A percentile compares a stretch with the other conserved stretches of the same genome.
phyloP scores from a whole-genome alignment of 2,329 filamentous ascomycete genomes.

The Aspergillus versicolor region DNA sequence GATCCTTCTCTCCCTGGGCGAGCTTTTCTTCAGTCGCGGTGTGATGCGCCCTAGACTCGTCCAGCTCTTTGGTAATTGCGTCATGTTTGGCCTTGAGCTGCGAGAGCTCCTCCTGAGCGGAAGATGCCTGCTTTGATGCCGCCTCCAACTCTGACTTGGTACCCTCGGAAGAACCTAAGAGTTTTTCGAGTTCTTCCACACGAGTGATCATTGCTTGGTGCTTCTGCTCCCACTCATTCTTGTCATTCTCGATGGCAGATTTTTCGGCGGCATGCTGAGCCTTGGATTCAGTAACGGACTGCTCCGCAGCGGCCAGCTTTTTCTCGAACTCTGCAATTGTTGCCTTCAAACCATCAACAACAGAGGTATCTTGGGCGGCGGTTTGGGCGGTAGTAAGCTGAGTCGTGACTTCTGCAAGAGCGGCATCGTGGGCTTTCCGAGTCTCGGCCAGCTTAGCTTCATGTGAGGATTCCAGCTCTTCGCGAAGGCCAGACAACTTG shows the following conservation, averaged over 20 bases:
- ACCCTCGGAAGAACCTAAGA: constrained; percentile 75
- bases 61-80: constrained; percentile 31
- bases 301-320: constrained; percentile 59
- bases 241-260: constrained; percentile 43
- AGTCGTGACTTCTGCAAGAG: constrained; percentile 32
- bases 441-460: constrained; percentile 37
- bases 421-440: constrained; percentile 35
- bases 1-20: constrained; percentile 33
- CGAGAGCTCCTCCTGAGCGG: constrained; percentile 34
- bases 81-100: constrained; percentile 32
- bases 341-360: constrained; percentile 39
- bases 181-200: constrained; percentile 80
- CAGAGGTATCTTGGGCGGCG: constrained; percentile 38
- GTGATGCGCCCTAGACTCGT: constrained; percentile 29
- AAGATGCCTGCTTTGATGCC: constrained; percentile 54
- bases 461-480: constrained; percentile 37
- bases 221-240: constrained; percentile 46
- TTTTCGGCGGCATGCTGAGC: constrained; percentile 49
- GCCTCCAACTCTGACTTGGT: constrained; percentile 66
- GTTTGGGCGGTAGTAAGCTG: constrained; percentile 37
- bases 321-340: constrained; percentile 58
- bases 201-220: constrained; percentile 45
- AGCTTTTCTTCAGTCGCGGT: constrained; percentile 35
- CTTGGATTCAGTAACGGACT: constrained; percentile 40
- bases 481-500: constrained; percentile 37